These are phyloP conservation scores for Naegleria gruberi DNA, from an alignment of 208 protist genomes.

Conservation along the genomic window DNA sequence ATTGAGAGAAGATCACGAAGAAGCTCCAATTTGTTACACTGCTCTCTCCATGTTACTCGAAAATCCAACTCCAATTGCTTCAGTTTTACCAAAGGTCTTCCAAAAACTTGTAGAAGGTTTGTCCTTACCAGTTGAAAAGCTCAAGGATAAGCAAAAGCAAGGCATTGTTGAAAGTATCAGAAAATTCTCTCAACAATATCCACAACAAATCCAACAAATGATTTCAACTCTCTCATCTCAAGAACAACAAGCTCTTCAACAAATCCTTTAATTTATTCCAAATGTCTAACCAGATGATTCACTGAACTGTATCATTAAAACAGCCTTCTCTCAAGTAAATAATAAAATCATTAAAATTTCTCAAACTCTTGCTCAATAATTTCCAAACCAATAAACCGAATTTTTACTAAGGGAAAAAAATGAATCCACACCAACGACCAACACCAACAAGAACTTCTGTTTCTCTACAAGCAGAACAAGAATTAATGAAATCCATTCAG, in stretches of 20 bases:
- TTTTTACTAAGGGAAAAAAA: too few species aligned
- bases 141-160: background rate
- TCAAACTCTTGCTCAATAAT: too few species aligned
- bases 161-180: background rate
- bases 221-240: background rate
- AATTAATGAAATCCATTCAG: too few species aligned
- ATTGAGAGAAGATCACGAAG: conserved; percentile 1
- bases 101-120: background rate
- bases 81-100: background rate
- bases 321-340: too few species aligned
- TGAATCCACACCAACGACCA: too few species aligned
- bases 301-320: too few species aligned
- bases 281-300: too few species aligned
- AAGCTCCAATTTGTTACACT: background rate
- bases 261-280: background rate
- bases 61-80: background rate
- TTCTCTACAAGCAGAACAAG: too few species aligned
- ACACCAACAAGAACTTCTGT: too few species aligned
- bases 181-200: background rate
- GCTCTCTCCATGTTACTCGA: background rate
- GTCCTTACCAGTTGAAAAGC: background rate
- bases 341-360: too few species aligned
- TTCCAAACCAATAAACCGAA: too few species aligned
- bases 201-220: background rate
- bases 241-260: background rate